Conservation (phyloP, 106 monocot genomes). For the Narthecium ossifragum region DNA sequence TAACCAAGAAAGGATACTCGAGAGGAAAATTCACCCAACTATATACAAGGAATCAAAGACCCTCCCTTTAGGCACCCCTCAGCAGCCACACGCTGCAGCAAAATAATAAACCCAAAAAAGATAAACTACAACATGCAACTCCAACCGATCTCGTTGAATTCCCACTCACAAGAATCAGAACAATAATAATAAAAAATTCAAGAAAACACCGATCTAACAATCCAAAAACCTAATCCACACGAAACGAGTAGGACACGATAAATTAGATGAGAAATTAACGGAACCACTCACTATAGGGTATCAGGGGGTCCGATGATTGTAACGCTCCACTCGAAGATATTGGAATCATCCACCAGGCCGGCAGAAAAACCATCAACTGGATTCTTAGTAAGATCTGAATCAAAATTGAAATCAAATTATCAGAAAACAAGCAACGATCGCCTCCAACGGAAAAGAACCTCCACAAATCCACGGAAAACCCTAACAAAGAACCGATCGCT, state of each 20-base stretch:
- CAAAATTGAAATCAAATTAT: neutral
- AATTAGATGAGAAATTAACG: neutral
- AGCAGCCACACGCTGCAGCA: no score
- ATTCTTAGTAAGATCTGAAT: constrained; percentile 19
- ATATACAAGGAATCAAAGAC: no score
- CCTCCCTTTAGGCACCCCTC: no score
- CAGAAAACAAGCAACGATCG: neutral
- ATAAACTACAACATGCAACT: neutral
- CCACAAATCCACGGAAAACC: no score
- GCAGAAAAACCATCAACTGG: constrained; percentile 30
- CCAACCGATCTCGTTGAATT: neutral
- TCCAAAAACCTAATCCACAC: neutral
- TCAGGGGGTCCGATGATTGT: constrained; percentile 27
- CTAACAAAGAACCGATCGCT: neutral
- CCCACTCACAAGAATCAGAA: no score
- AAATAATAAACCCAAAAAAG: neutral
- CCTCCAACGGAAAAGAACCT: no score
- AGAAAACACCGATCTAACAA: neutral
- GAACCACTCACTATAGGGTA: constrained; percentile 16
- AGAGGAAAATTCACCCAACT: no score
- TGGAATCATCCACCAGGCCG: constrained; percentile 20
- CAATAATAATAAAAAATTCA: neutral
- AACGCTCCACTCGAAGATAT: constrained; percentile 25
- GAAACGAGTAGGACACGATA: neutral
- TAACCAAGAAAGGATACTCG: no score